Conservation (phyloP, 164 flowering plant species). For the Echeveria elegans region DNA sequence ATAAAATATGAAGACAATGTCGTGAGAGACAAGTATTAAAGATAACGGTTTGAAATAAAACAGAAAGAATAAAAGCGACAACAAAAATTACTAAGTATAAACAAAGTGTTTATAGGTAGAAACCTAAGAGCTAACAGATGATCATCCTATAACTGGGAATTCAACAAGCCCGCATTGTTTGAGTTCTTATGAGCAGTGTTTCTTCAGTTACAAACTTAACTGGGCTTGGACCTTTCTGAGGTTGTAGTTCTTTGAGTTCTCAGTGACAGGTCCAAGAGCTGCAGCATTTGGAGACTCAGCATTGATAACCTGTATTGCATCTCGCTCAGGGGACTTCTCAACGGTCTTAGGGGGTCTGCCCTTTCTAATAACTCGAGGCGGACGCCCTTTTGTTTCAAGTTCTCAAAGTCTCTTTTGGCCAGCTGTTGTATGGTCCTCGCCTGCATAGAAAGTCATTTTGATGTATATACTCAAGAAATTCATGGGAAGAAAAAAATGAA, state of each 20-base stretch:
- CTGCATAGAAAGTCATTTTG: conserved; percentile 18
- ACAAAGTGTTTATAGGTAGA: background rate
- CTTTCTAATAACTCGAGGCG: conserved; percentile 41
- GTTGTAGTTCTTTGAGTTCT: conserved; percentile 28
- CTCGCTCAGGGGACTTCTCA: conserved; percentile 22
- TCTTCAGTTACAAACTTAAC: conserved; percentile 22
- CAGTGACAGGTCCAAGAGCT: conserved; percentile 34
- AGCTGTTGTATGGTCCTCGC: conserved; percentile 82
- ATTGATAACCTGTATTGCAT: conserved; percentile 19
- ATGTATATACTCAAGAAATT: background rate
- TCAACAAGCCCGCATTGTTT: conserved; percentile 26
- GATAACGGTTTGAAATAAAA: too few relatives aligned
- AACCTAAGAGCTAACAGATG: background rate
- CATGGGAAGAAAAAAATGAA: background rate
- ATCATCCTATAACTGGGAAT: conserved; percentile 35
- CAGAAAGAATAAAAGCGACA: too few relatives aligned
- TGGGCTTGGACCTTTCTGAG: conserved; percentile 25
- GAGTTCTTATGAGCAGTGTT: conserved; percentile 13
- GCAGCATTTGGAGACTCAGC: conserved; percentile 33
- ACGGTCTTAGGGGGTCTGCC: conserved; percentile 58
- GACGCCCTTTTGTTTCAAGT: conserved; percentile 69
- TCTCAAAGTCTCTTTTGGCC: conserved; percentile 78
- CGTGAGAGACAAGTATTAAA: too few relatives aligned
- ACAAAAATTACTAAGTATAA: background rate
- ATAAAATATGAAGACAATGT: too few relatives aligned